Evolutionary conservation across 2,329 filamentous ascomycete genomes (phyloP).

Genomic region (Penicillium sp.): DNA sequence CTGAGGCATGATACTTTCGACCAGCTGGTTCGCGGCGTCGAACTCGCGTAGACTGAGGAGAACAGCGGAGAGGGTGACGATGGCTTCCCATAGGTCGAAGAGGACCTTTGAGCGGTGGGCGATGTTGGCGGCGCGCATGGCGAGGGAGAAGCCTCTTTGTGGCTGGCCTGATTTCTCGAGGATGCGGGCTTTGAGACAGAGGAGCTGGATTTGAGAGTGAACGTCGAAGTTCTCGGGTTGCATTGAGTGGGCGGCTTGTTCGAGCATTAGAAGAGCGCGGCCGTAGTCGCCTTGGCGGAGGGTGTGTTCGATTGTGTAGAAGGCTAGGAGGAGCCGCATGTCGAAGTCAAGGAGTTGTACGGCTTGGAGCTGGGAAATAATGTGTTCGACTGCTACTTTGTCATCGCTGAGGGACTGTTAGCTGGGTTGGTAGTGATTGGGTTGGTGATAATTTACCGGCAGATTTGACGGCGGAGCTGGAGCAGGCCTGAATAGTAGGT

Average conservation of each 20-base stretch:
- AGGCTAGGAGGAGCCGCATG: slow-evolving; percentile 57
- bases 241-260: slow-evolving; percentile 52
- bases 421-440: neutral
- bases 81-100: slow-evolving; percentile 69
- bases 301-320: slow-evolving; percentile 60
- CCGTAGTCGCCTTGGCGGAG: slow-evolving; percentile 54
- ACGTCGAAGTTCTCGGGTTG: slow-evolving; percentile 60
- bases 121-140: slow-evolving; percentile 70
- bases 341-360: slow-evolving; percentile 57
- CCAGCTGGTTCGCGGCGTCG: slow-evolving; percentile 60
- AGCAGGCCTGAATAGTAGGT: slow-evolving; percentile 43
- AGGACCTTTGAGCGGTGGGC: slow-evolving; percentile 69
- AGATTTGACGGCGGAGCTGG: slow-evolving; percentile 42
- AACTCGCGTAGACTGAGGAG: slow-evolving; percentile 71
- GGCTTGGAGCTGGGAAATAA: slow-evolving; percentile 58
- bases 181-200: slow-evolving; percentile 70
- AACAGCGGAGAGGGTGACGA: slow-evolving; percentile 65
- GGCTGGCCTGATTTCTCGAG: slow-evolving; percentile 67
- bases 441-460: slow-evolving; percentile 32
- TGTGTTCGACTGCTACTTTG: slow-evolving; percentile 54
- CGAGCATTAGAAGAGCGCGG: slow-evolving; percentile 55
- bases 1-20: slow-evolving; percentile 70
- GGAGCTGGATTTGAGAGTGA: slow-evolving; percentile 65
- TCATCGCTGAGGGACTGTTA: slow-evolving; percentile 49
- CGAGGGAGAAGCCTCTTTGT: slow-evolving; percentile 72